These are phyloP conservation scores for Xylaria intraflava DNA, from an alignment of 495 filamentous ascomycete species.

Conservation along the genomic window DNA sequence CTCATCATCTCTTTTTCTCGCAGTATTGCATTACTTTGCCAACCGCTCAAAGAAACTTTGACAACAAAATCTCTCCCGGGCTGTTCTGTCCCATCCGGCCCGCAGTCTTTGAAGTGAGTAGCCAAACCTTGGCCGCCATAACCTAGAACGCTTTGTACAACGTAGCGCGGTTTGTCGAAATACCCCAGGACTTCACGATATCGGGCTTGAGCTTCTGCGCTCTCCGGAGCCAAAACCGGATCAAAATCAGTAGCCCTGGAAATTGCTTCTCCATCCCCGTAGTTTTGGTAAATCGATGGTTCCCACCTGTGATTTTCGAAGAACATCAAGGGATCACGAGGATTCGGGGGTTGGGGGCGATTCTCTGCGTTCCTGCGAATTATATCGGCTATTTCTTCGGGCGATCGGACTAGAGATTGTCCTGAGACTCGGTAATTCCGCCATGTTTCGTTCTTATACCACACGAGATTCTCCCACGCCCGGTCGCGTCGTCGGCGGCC, in stretches of 20 bases:
- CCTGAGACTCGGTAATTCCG: background rate
- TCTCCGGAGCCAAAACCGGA: background rate
- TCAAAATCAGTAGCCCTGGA: background rate
- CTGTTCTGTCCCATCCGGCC: background rate
- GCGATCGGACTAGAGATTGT: background rate
- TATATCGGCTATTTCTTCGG: background rate
- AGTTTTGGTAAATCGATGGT: background rate
- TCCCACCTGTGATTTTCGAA: background rate
- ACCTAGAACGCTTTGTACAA: background rate
- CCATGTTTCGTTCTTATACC: background rate
- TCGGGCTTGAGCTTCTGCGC: background rate
- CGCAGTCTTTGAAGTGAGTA: background rate
- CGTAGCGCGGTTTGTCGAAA: background rate
- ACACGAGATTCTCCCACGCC: background rate
- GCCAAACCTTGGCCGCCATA: conserved; percentile 4
- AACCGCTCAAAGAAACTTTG: background rate
- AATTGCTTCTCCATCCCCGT: background rate
- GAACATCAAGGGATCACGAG: background rate
- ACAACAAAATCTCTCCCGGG: background rate
- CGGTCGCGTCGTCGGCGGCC: too few relatives aligned
- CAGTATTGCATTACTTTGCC: background rate
- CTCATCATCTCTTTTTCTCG: conserved; percentile 4
- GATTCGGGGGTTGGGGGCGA: background rate
- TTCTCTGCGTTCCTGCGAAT: background rate
- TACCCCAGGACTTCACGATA: background rate